Percentiles rank a stretch among this genome's conserved stretches.
phyloP scores from a whole-genome alignment of 1,284 basidiomycete species.

The Marasmius tenuissimus region DNA sequence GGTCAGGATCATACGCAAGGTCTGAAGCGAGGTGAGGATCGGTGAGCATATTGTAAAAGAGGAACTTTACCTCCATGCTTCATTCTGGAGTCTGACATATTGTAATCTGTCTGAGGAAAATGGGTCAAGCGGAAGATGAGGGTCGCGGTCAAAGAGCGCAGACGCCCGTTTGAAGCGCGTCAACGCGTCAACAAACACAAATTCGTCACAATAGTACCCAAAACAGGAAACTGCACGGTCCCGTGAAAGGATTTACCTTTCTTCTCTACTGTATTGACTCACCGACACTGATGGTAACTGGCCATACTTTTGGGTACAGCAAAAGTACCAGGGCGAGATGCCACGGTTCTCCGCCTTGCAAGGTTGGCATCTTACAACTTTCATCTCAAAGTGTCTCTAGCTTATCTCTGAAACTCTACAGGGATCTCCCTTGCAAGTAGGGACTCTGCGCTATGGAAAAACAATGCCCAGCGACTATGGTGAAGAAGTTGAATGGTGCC shows the following conservation, averaged over 20 bases:
- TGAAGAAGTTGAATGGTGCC: constrained; percentile 69
- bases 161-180: background rate
- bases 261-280: background rate
- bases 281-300: constrained; percentile 21
- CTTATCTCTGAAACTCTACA: constrained; percentile 16
- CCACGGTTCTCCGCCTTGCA: constrained; percentile 61
- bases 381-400: background rate
- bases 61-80: constrained; percentile 8
- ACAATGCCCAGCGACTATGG: constrained; percentile 45
- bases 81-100: constrained; percentile 31
- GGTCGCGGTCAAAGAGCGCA: background rate
- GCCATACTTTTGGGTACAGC: constrained; percentile 62
- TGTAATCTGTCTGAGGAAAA: background rate
- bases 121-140: background rate
- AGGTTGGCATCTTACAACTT: constrained; percentile 24
- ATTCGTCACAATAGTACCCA: background rate
- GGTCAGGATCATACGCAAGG: constrained; percentile 74
- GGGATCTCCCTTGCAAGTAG: constrained; percentile 51
- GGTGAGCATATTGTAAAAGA: background rate
- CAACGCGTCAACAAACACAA: background rate
- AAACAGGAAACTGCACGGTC: background rate
- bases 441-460: constrained; percentile 63
- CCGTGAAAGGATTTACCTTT: background rate
- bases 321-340: constrained; percentile 68
- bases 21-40: constrained; percentile 16